Base-by-base conservation (phyloP, 73 alveolate species). In the Paramecium octaurelia region DNA sequence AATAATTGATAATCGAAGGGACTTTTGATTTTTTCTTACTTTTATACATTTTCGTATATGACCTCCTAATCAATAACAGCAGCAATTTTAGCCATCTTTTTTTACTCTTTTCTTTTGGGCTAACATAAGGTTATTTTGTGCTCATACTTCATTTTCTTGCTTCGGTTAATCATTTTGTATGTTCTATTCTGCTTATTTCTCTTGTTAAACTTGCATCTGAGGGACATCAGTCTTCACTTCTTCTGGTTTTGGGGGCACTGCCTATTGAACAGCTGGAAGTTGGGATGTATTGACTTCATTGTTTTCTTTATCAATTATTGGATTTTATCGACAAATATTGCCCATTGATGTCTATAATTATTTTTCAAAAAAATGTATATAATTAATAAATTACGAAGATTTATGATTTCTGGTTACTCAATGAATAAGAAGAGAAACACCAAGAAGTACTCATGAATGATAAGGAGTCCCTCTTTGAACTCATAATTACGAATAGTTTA, bases 1-100 rank as follows among this genome's bases (percentile, higher is more conserved):
- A 73, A 43, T 73, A 73, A 20, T 40, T 73, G 59, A 73, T 73
- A 73, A 40, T 73, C 87, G 18, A 73, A 73, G 3, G 87, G 87
- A 73, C 87, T 73, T 73, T 73, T 73, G 6, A 73, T 36, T 73
- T 73, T 73, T 36, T 73, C 87, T 18, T 73, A 38, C 34, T 73
- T 73, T 38, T 73, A 21, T 11, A 73, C 87, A 34, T 73, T 73
- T 73, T 73, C 87, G 21, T 35, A 73, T 16, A 73, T 73, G 8
- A 35, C 35, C 21, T 73, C 87, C 40, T 73, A 38, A 73, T 73
- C 87, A 12, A 43, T 73, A 21, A 73, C 87, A 35, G 87, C 87
- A 29, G 57, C 87, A 4, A 73, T 73, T 73, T 73, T 73, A 10
- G 87, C 87, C 87, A 73, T 73, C 59, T 73, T 73, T 20, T 73